Evolutionary conservation across 2,329 filamentous ascomycete genomes (phyloP).

Genomic region (Aspergillus intermedius): DNA sequence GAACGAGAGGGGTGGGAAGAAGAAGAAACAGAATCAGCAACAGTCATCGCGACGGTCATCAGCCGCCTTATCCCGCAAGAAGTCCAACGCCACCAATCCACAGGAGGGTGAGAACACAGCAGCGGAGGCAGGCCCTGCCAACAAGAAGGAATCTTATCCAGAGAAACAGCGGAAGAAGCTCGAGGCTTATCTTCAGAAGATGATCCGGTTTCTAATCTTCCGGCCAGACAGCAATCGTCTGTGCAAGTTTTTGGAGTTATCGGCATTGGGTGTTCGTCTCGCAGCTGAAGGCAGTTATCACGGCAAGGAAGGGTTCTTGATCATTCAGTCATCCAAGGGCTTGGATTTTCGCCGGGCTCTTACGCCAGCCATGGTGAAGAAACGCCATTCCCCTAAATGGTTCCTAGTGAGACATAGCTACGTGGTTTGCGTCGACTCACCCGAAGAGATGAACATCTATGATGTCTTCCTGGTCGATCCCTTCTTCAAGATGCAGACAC

Average conservation of each 20-base stretch:
- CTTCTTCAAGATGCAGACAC: conserved; percentile 74
- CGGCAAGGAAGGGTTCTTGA: conserved; percentile 89
- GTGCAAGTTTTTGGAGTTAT: conserved; percentile 92
- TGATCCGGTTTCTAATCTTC: conserved; percentile 97
- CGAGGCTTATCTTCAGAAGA: conserved; percentile 83
- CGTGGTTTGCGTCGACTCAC: conserved; percentile 95
- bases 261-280: conserved; percentile 84
- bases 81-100: conserved; percentile 45
- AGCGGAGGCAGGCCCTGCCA: conserved; percentile 30
- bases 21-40: conserved; percentile 36
- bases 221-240: conserved; percentile 89
- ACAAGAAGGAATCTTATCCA: conserved; percentile 56
- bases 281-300: conserved; percentile 96
- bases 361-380: conserved; percentile 70
- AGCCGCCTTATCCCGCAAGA: conserved; percentile 52
- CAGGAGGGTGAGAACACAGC: conserved; percentile 33
- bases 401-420: conserved; percentile 98
- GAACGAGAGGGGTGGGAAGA: conserved; percentile 53
- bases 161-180: conserved; percentile 78
- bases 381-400: conserved; percentile 87
- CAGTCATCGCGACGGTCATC: conserved; percentile 44
- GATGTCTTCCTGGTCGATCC: conserved; percentile 96
- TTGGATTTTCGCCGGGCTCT: conserved; percentile 77
- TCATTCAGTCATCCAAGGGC: conserved; percentile 86
- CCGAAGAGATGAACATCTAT: conserved; percentile 97